Conservation (phyloP, 257 asterid genomes). For the Salvia hispanica region DNA sequence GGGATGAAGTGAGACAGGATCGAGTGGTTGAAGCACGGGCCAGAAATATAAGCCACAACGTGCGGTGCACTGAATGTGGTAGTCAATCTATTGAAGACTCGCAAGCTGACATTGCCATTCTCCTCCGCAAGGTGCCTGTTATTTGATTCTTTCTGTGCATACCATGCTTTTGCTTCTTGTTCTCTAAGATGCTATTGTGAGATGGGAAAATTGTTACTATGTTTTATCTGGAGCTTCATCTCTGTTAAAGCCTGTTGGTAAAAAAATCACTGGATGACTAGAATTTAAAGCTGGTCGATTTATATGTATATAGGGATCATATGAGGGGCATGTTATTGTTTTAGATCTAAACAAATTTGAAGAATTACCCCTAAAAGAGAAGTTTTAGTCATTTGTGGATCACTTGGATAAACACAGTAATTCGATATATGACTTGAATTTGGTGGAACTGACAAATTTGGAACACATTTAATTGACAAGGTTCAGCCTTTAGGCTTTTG, state of each 20-base stretch:
- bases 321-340: too few species aligned
- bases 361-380: too few species aligned
- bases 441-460: slow-evolving; percentile 5
- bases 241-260: background rate
- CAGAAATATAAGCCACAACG: slow-evolving; percentile 87
- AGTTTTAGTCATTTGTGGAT: too few species aligned
- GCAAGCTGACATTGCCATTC: slow-evolving; percentile 89
- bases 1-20: slow-evolving; percentile 57
- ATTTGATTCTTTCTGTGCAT: background rate
- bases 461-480: background rate
- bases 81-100: slow-evolving; percentile 98
- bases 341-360: too few species aligned
- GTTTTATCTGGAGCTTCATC: slow-evolving; percentile 6
- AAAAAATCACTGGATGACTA: background rate
- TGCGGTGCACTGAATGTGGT: slow-evolving; percentile 95
- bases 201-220: slow-evolving; percentile 4
- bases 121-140: slow-evolving; percentile 71
- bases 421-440: background rate
- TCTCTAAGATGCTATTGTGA: slow-evolving; percentile 6
- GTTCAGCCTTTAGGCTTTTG: slow-evolving; percentile 1
- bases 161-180: background rate
- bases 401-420: too few species aligned
- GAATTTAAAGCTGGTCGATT: too few species aligned
- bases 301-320: too few species aligned
- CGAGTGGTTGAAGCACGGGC: slow-evolving; percentile 88